Evolutionary conservation across 1,284 basidiomycete species (phyloP).

Genomic region (Tetrapyrgos nigripes): DNA sequence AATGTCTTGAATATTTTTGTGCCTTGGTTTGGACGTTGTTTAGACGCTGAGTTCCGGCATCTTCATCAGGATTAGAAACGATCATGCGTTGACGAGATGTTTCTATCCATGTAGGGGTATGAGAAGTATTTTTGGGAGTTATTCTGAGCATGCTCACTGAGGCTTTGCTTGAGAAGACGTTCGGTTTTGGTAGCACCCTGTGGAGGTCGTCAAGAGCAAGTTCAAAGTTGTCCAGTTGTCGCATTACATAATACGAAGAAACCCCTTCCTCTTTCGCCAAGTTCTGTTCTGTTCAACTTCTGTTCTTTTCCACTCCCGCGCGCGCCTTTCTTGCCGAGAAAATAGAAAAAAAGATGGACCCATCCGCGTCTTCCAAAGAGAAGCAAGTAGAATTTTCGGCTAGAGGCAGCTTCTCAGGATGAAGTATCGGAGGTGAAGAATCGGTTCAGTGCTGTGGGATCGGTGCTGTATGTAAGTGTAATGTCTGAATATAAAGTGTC

Average conservation of each 20-base stretch:
- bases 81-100: no score
- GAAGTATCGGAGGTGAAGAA: conserved; percentile 3
- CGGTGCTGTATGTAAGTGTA: conserved; percentile 22
- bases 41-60: no score
- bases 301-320: not conserved
- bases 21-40: no score
- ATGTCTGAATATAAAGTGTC: conserved; percentile 12
- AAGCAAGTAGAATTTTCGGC: not conserved
- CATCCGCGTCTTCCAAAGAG: not conserved
- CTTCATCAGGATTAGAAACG: no score
- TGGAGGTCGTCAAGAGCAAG: not conserved
- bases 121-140: no score
- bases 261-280: not conserved
- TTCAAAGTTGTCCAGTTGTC: no score
- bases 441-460: conserved; percentile 8
- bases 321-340: not conserved
- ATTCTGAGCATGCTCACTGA: no score
- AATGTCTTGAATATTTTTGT: no score
- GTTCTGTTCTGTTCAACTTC: no score
- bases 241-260: no score
- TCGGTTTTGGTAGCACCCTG: not conserved
- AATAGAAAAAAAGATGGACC: not conserved
- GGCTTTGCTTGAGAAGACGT: no score
- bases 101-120: no score
- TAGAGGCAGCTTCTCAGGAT: conserved; percentile 12